Conservation (phyloP, 2,329 filamentous ascomycete genomes). For the Calonectria naviculata region DNA sequence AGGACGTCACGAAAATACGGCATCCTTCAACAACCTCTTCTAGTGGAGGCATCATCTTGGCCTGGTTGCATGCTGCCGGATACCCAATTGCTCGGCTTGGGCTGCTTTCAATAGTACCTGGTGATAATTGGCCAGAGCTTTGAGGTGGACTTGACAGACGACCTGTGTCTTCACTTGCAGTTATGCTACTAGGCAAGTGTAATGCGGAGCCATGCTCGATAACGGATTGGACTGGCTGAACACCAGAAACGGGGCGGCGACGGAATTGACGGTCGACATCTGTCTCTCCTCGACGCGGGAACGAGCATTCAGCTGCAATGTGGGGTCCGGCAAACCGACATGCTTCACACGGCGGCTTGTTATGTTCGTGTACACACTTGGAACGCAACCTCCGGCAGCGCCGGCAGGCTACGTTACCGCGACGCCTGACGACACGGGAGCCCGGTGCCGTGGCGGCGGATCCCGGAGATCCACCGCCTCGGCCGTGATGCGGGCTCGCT, state of each 20-base stretch:
- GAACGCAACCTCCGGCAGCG: conserved; percentile 38
- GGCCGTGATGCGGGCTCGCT: neutral
- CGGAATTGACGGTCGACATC: conserved; percentile 34
- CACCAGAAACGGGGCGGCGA: conserved; percentile 17
- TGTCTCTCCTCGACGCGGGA: conserved; percentile 34
- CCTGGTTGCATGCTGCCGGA: neutral
- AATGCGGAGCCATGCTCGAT: neutral
- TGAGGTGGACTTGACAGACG: conserved; percentile 5
- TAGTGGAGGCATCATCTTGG: conserved; percentile 31
- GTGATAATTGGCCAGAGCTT: neutral
- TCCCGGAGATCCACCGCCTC: neutral
- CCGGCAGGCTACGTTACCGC: conserved; percentile 33
- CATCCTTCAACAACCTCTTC: conserved; percentile 43
- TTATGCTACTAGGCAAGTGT: neutral
- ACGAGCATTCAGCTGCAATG: conserved; percentile 27
- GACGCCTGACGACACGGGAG: conserved; percentile 16
- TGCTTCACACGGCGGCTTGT: conserved; percentile 32
- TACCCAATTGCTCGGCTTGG: neutral
- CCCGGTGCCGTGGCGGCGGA: neutral
- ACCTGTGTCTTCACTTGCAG: neutral
- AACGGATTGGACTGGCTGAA: neutral
- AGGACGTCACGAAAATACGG: conserved; percentile 42
- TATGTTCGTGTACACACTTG: conserved; percentile 33
- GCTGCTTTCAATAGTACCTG: neutral
- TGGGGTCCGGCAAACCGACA: conserved; percentile 25